Evolutionary conservation across 2,329 filamentous ascomycete species (phyloP).

Genomic region (Colletotrichum musae): DNA sequence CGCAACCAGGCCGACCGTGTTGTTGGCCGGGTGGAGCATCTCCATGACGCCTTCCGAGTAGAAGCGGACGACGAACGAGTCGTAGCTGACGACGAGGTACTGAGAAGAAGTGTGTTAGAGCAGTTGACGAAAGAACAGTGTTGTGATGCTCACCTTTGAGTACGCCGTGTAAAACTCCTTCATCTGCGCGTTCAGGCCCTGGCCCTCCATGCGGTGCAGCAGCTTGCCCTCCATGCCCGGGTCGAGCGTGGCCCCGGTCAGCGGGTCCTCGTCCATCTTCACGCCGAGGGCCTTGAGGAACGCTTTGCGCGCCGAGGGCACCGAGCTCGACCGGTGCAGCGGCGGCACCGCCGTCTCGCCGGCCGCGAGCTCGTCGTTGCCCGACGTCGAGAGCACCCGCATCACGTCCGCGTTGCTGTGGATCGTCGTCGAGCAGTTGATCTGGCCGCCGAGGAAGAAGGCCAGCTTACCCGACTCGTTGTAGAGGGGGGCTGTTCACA

Average conservation of each 20-base stretch:
- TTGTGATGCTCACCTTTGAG: slow-evolving; percentile 42
- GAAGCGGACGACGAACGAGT: slow-evolving; percentile 45
- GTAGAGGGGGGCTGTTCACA: slow-evolving; percentile 55
- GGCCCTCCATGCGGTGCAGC: slow-evolving; percentile 46
- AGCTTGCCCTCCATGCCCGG: slow-evolving; percentile 46
- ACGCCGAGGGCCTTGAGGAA: slow-evolving; percentile 33
- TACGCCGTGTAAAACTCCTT: slow-evolving; percentile 49
- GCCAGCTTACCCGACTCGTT: slow-evolving; percentile 59
- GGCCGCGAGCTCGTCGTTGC: background rate
- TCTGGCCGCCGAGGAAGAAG: slow-evolving; percentile 67
- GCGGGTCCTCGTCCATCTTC: background rate
- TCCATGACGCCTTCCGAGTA: slow-evolving; percentile 46
- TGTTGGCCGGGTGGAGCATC: slow-evolving; percentile 45
- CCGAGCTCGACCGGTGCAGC: slow-evolving; percentile 3
- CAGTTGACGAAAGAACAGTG: accelerated
- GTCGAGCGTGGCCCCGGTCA: slow-evolving; percentile 3
- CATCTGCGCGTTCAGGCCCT: slow-evolving; percentile 45
- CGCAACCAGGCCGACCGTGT: slow-evolving; percentile 43
- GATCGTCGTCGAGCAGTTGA: slow-evolving; percentile 67
- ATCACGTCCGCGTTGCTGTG: slow-evolving; percentile 63
- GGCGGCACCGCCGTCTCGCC: background rate
- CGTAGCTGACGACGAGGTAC: slow-evolving; percentile 45
- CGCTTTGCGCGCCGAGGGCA: slow-evolving; percentile 27
- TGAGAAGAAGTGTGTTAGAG: slow-evolving; percentile 5
- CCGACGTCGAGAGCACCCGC: slow-evolving; percentile 52